Percentiles rank a stretch among this genome's conserved stretches.
These are phyloP conservation scores for Camellia sinensis DNA, from an alignment of 148 eudicot genomes.

Conservation along the genomic window DNA sequence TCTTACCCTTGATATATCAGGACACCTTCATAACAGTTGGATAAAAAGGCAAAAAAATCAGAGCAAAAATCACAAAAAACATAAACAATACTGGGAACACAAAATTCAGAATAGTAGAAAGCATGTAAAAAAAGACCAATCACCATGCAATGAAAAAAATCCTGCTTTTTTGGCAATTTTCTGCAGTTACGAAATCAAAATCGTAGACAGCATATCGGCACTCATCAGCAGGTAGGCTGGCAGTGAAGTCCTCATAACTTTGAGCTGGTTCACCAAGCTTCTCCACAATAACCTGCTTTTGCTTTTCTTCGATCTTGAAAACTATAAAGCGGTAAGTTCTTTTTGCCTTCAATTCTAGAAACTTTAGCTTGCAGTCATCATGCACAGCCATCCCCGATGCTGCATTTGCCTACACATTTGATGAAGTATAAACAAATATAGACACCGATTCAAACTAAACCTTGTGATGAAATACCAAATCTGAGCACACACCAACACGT, in stretches of 20 bases:
- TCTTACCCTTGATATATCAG: slow-evolving; percentile 32
- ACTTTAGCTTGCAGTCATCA: slow-evolving; percentile 39
- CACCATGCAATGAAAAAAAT: slow-evolving; percentile 40
- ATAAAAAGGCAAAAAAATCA: not conserved
- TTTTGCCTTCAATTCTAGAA: slow-evolving; percentile 32
- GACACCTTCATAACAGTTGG: slow-evolving; percentile 22
- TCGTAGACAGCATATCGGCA: slow-evolving; percentile 37
- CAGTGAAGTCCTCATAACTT: slow-evolving; percentile 35
- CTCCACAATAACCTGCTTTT: slow-evolving; percentile 32
- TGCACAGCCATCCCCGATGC: slow-evolving; percentile 39
- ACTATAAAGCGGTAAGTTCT: slow-evolving; percentile 29
- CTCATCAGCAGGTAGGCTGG: slow-evolving; percentile 32
- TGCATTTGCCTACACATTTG: slow-evolving; percentile 30
- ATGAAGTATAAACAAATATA: slow-evolving; percentile 4
- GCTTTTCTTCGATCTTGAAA: slow-evolving; percentile 34
- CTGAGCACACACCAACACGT: not conserved
- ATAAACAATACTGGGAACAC: not conserved
- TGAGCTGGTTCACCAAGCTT: slow-evolving; percentile 36
- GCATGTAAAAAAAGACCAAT: not conserved
- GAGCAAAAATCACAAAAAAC: not conserved
- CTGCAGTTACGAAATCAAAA: slow-evolving; percentile 28
- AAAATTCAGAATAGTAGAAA: not conserved
- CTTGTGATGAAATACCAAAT: not conserved
- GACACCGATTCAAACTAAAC: not conserved
- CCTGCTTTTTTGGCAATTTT: slow-evolving; percentile 32